phyloP scores from a whole-genome alignment of 306 rosid genomes.

The Crotalaria pallida region DNA sequence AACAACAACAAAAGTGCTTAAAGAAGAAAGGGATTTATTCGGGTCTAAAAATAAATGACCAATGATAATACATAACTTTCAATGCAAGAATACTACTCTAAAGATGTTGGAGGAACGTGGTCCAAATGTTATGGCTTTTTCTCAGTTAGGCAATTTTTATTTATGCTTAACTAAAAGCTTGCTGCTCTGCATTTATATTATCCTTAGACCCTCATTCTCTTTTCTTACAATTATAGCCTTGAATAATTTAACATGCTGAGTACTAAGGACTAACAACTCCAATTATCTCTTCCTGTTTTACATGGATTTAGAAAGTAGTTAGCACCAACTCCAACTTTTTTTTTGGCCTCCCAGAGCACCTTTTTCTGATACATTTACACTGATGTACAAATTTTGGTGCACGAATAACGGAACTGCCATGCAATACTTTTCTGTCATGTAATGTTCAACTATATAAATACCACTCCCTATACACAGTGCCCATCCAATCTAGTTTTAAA shows the following conservation, averaged over 20 bases:
- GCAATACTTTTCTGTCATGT: neutral
- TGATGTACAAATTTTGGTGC: neutral
- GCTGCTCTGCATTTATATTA: conserved; percentile 10
- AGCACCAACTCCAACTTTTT: conserved; percentile 46
- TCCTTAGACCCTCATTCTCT: neutral
- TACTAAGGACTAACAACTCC: conserved; percentile 33
- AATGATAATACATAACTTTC: conserved; percentile 8
- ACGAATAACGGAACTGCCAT: neutral
- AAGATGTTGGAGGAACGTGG: neutral
- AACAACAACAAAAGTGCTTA: conserved; percentile 22
- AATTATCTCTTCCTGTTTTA: neutral
- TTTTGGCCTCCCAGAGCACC: neutral
- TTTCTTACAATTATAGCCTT: neutral
- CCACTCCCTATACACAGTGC: conserved; percentile 5
- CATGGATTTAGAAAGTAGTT: conserved; percentile 26
- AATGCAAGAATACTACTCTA: conserved; percentile 21
- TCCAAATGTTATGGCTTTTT: neutral
- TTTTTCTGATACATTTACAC: neutral
- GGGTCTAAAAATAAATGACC: conserved; percentile 6
- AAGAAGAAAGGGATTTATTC: conserved; percentile 31
- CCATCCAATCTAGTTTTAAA: conserved; percentile 16
- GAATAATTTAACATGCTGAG: neutral
- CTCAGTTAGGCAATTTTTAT: conserved; percentile 7
- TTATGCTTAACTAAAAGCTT: conserved; percentile 14
- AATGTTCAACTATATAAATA: conserved; percentile 42